These are phyloP conservation scores for Stentor roeselii DNA, from an alignment of 73 alveolate genomes.

Conservation along the genomic window DNA sequence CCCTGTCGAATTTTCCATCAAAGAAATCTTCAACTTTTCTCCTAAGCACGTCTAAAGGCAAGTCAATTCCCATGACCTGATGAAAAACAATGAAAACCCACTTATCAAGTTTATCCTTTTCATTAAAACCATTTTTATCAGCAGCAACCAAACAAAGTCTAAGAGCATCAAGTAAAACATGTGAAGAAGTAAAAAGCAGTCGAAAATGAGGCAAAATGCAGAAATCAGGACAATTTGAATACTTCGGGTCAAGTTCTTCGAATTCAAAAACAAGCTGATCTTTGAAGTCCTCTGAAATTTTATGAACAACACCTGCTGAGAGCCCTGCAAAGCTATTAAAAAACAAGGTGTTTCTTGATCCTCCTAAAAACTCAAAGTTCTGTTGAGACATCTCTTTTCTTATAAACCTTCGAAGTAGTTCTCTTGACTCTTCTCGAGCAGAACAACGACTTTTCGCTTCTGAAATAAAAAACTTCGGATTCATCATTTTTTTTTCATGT, in stretches of 20 bases:
- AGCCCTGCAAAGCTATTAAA: conserved; percentile 13
- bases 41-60: neutral
- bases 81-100: neutral
- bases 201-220: conserved; percentile 22
- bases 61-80: neutral
- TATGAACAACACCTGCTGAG: conserved; percentile 7
- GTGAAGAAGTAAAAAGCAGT: neutral
- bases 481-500: conserved; percentile 30
- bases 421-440: neutral
- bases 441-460: conserved; percentile 9
- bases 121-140: neutral
- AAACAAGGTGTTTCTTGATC: conserved; percentile 13
- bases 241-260: neutral
- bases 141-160: neutral
- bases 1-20: neutral
- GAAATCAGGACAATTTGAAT: neutral
- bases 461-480: neutral
- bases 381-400: neutral
- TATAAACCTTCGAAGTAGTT: neutral
- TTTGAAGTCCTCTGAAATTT: neutral
- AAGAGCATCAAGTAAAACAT: neutral
- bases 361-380: conserved; percentile 12
- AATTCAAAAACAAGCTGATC: neutral
- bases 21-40: neutral
- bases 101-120: neutral